Percentiles rank a stretch among this genome's conserved stretches.
These are phyloP conservation scores for Chaetomium cochliodes DNA, from an alignment of 495 filamentous ascomycete genomes.

Conservation along the genomic window DNA sequence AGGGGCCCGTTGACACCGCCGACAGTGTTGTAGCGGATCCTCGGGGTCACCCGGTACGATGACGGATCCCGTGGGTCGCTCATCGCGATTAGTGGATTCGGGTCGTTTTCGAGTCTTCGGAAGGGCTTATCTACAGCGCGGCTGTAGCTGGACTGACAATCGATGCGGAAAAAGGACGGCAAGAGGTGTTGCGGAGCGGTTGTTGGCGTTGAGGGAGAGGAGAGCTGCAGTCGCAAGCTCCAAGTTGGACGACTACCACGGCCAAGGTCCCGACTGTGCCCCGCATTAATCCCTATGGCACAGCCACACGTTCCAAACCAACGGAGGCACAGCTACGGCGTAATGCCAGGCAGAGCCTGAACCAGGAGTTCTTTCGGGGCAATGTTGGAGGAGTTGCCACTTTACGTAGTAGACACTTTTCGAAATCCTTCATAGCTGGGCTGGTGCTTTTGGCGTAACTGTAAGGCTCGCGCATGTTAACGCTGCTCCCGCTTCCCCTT, in stretches of 20 bases:
- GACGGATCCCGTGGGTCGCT: constrained; percentile 78
- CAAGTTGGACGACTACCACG: constrained; percentile 22
- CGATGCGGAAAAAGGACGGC: constrained; percentile 9
- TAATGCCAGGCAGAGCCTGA: neutral
- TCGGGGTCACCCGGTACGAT: constrained; percentile 70
- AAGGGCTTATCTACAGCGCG: constrained; percentile 14
- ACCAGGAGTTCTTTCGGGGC: neutral
- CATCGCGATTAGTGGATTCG: constrained; percentile 45
- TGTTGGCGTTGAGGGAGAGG: constrained; percentile 19
- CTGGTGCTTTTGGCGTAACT: too few relatives aligned
- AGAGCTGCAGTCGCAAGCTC: constrained; percentile 31
- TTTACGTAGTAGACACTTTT: neutral
- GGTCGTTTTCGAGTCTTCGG: neutral
- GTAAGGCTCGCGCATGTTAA: neutral
- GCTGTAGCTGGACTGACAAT: constrained; percentile 27
- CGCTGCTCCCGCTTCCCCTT: neutral
- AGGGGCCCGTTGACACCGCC: constrained; percentile 96
- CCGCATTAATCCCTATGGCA: constrained; percentile 26
- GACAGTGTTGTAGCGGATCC: constrained; percentile 96
- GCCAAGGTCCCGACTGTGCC: constrained; percentile 21
- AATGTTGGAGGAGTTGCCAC: neutral
- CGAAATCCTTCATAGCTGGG: neutral
- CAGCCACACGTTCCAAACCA: constrained; percentile 29
- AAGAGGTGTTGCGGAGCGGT: constrained; percentile 17
- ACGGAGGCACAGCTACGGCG: constrained; percentile 15